phyloP scores from a whole-genome alignment of 2,329 filamentous ascomycete species.

The Paramyrothecium roridum region DNA sequence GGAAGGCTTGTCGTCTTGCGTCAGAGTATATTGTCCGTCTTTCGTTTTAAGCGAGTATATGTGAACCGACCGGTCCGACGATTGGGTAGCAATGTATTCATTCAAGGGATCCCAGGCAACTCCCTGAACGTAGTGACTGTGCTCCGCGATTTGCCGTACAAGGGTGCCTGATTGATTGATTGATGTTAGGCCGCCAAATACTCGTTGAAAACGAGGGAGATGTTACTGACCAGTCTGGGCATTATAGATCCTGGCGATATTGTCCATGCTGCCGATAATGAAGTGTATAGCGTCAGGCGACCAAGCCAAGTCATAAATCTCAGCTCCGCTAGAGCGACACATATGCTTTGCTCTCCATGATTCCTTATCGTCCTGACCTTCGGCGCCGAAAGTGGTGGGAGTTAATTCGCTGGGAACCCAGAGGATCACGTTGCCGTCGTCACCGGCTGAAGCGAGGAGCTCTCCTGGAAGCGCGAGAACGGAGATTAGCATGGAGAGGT shows the following conservation, averaged over 20 bases:
- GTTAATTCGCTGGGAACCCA: conserved; percentile 87
- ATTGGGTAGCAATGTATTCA: conserved; percentile 97
- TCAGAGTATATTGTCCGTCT: conserved; percentile 87
- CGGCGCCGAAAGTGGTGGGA: conserved; percentile 71
- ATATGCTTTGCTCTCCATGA: conserved; percentile 97
- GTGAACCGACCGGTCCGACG: conserved; percentile 95
- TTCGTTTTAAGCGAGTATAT: conserved; percentile 96
- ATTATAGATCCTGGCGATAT: conserved; percentile 95
- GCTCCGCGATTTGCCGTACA: conserved; percentile 91
- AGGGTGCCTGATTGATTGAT: conserved; percentile 43
- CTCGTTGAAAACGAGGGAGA: background rate
- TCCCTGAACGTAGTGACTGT: conserved; percentile 97
- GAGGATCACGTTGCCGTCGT: conserved; percentile 94
- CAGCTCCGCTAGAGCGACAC: conserved; percentile 90
- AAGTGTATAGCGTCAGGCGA: conserved; percentile 96
- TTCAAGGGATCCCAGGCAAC: conserved; percentile 98
- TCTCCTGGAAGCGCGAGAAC: conserved; percentile 59
- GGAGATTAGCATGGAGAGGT: conserved; percentile 9
- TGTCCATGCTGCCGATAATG: conserved; percentile 99
- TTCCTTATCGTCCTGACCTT: conserved; percentile 89
- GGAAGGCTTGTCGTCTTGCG: conserved; percentile 62
- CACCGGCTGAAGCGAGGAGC: conserved; percentile 88
- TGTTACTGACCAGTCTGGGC: conserved; percentile 72
- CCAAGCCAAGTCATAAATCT: conserved; percentile 98
- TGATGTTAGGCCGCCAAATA: conserved; percentile 1